These are phyloP conservation scores for Claviceps sorghi DNA, from an alignment of 2,329 filamentous ascomycete genomes.

Conservation along the genomic window DNA sequence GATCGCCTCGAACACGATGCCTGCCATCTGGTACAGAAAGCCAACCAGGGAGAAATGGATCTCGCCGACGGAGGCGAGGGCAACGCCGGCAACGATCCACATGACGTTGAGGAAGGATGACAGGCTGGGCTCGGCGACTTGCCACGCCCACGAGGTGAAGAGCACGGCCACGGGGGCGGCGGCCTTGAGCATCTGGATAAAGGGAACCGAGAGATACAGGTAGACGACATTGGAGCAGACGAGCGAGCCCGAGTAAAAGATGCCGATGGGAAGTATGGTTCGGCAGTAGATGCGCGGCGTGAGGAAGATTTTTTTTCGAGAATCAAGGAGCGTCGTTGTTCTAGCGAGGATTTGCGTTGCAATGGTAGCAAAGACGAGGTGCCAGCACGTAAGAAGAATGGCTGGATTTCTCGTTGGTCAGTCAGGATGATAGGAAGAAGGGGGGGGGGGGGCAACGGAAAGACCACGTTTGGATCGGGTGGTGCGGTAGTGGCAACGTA, in stretches of 20 bases:
- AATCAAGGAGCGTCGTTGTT: constrained; percentile 48
- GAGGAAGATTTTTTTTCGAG: constrained; percentile 46
- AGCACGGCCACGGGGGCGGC: constrained; percentile 53
- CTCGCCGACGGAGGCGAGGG: constrained; percentile 43
- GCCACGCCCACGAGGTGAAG: constrained; percentile 47
- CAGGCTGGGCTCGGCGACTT: constrained; percentile 32
- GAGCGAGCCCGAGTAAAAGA: constrained; percentile 51
- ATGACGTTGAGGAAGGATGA: constrained; percentile 32
- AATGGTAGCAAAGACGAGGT: constrained; percentile 49
- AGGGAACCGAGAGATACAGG: constrained; percentile 51
- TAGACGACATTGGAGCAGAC: constrained; percentile 55
- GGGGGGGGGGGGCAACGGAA: background rate
- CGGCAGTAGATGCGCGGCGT: constrained; percentile 44
- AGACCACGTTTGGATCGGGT: background rate
- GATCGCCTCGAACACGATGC: constrained; percentile 67
- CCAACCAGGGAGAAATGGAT: constrained; percentile 53
- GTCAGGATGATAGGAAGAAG: background rate
- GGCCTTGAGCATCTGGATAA: constrained; percentile 60
- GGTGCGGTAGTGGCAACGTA: background rate
- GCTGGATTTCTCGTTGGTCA: constrained; percentile 18
- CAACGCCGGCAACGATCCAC: constrained; percentile 38
- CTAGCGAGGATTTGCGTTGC: constrained; percentile 52
- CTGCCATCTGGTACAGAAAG: constrained; percentile 56
- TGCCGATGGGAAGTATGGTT: constrained; percentile 50
- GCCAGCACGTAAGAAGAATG: constrained; percentile 52